Conservation (phyloP, 208 protist genomes). For the Herpetomonas tarakana region DNA sequence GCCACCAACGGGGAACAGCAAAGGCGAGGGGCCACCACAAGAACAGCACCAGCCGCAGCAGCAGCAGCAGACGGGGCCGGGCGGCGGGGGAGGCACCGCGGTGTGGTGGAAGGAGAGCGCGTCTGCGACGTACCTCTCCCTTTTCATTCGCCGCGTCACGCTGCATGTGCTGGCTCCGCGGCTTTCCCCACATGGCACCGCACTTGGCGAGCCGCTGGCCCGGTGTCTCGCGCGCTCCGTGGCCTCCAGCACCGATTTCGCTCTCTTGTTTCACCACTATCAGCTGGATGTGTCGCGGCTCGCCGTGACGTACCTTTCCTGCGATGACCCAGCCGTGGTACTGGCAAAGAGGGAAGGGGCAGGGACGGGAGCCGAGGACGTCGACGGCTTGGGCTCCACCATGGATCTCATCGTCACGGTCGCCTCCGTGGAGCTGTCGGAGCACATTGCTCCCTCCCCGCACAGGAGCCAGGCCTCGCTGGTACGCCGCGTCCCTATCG, state of each 20-base stretch:
- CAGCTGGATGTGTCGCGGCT: slow-evolving; percentile 13
- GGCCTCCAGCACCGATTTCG: slow-evolving; percentile 10
- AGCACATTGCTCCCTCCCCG: not conserved
- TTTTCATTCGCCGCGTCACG: slow-evolving; percentile 22
- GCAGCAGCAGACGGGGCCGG: no score
- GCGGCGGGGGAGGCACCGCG: not conserved
- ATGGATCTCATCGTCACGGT: not conserved
- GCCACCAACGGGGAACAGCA: no score
- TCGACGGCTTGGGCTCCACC: not conserved
- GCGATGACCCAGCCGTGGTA: not conserved
- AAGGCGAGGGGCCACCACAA: no score
- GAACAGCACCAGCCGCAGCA: no score
- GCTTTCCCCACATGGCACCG: slow-evolving; percentile 49
- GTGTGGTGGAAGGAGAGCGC: not conserved
- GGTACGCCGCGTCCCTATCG: slow-evolving; percentile 7
- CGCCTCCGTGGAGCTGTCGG: not conserved
- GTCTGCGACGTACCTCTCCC: slow-evolving; percentile 7
- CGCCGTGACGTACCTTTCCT: not conserved
- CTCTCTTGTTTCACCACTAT: slow-evolving; percentile 33
- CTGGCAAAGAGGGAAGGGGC: not conserved
- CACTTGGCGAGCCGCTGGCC: slow-evolving; percentile 50
- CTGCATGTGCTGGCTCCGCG: slow-evolving; percentile 46
- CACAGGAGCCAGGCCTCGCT: not conserved
- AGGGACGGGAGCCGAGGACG: not conserved
- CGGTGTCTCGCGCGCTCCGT: slow-evolving; percentile 36